phyloP scores from a whole-genome alignment of 495 filamentous ascomycete species.

The Trichoderma virens region DNA sequence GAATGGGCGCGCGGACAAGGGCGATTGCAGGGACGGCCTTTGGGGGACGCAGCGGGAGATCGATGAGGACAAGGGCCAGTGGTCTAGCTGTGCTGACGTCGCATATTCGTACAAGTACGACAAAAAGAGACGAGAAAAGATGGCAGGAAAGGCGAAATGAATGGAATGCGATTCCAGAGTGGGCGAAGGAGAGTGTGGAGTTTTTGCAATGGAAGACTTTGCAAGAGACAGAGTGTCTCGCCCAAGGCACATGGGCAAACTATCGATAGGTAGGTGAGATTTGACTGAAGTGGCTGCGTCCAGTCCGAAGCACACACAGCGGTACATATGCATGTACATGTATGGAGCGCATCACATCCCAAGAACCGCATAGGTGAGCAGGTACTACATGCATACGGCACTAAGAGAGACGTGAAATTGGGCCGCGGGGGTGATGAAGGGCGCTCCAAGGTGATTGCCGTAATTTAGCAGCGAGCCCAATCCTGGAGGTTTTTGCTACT shows the following conservation, averaged over 20 bases:
- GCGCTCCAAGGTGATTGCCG: no score
- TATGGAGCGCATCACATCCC: no score
- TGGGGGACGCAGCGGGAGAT: not conserved
- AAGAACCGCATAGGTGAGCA: no score
- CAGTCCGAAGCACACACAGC: not conserved
- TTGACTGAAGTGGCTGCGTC: not conserved
- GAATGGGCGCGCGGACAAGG: not conserved
- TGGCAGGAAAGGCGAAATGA: not conserved
- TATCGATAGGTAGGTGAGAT: not conserved
- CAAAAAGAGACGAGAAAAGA: not conserved
- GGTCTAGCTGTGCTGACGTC: not conserved
- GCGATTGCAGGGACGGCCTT: not conserved
- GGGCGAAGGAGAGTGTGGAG: no score
- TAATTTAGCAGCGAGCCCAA: no score
- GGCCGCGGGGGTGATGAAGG: no score
- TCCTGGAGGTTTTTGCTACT: no score
- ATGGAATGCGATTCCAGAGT: not conserved
- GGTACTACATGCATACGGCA: no score
- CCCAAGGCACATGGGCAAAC: not conserved
- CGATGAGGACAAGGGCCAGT: conserved; percentile 2
- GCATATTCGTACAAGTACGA: not conserved
- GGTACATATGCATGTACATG: not conserved
- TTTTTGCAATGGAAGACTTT: no score
- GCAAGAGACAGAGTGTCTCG: no score
- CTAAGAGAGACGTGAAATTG: no score